A percentile compares a stretch with the other conserved stretches of the same genome.
Evolutionary conservation across 73 alveolate genomes (phyloP).

Genomic region (Paramecium biaurelia): DNA sequence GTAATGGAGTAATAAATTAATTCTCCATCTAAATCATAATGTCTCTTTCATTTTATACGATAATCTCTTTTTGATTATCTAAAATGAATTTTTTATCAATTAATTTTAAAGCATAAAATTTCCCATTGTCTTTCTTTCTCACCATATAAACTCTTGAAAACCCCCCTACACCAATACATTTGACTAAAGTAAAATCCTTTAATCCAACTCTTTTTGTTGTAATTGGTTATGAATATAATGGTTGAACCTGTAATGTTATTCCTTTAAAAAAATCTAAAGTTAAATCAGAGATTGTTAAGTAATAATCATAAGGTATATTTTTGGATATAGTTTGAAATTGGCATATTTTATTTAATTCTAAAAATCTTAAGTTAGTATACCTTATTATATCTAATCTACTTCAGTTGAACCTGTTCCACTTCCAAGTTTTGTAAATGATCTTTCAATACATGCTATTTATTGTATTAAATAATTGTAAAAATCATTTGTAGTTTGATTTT

Average conservation of each 20-base stretch:
- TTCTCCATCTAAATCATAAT: constrained; percentile 66
- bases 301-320: constrained; percentile 40
- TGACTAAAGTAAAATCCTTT: constrained; percentile 57
- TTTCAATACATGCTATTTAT: constrained; percentile 11
- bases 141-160: constrained; percentile 81
- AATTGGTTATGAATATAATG: neutral
- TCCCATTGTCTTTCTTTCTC: constrained; percentile 85
- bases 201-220: constrained; percentile 43
- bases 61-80: constrained; percentile 68
- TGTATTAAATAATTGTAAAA: neutral
- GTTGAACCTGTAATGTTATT: neutral
- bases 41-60: constrained; percentile 72
- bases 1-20: constrained; percentile 74
- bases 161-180: constrained; percentile 91
- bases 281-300: neutral
- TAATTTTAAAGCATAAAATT: constrained; percentile 80
- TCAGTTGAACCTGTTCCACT: constrained; percentile 19
- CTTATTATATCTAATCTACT: constrained; percentile 15
- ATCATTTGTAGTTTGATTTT: neutral
- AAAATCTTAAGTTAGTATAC: neutral
- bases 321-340: constrained; percentile 14
- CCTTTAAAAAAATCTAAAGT: neutral
- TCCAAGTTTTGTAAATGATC: neutral
- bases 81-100: constrained; percentile 74
- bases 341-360: constrained; percentile 11